Evolutionary conservation across 306 rosid species (phyloP), one percentile per base, ranked within the genome.

Genomic region (Quillaja saponaria): DNA sequence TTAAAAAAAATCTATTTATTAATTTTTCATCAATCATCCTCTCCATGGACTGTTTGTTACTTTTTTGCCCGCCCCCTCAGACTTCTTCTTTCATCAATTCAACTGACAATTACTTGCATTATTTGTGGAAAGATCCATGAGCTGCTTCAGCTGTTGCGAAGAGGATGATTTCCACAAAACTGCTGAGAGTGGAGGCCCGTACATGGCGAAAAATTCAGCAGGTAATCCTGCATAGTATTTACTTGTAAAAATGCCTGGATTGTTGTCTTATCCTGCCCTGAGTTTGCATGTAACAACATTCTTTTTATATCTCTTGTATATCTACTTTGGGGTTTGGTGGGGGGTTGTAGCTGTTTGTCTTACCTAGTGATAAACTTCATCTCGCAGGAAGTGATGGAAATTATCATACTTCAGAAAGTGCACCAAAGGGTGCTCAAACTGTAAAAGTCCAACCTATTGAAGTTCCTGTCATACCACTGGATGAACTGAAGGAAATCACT

Each of bases 381-480:
- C 55, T 13, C 40, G 61, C 72, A 90, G 97, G 88, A 67, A 81
- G 69, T 13, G 90, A 81, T 53, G 95, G 87, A 58, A 76, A 84
- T 42, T 50, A 80, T 58, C 80, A 65, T 25, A 66, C 87, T 18
- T 75, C 87, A 0, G 83, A 85, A 67, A 54, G 80, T 38, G 90
- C 84, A 55, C 84, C 84, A 62, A 87, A 68, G 72, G 95, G 87
- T 21, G 55, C 71, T 77, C 90, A 79, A 65, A 31, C 82, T n/a
- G 94, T 87, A 68, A 85, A 77, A 80, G 70, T 83, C 38, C 97
- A 69, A 82, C 97, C 97, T 16, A 83, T 87, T 69, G 88, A 87
- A 73, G 97, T 87, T 74, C 95, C 95, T 55, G 82, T 80, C 18
- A 35, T 87, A 77, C 68, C 73, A 0, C 82, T 67, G 13, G 90